Conservation (phyloP, 441 rosid genomes). For the Adansonia grandidieri region DNA sequence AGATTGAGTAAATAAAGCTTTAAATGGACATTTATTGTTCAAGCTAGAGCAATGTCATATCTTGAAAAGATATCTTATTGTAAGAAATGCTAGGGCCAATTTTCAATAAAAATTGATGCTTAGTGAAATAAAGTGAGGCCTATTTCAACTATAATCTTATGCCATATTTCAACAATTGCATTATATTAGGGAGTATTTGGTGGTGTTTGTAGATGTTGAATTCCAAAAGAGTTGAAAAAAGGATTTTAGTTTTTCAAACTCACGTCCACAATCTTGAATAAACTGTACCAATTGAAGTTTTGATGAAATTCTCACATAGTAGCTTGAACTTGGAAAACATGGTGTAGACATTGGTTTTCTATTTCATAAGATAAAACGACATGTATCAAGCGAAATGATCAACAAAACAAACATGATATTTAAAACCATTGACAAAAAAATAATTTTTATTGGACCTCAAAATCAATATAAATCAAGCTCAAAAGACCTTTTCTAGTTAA, state of each 20-base stretch:
- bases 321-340: not conserved
- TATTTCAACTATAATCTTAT: not conserved
- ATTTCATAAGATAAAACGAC: not conserved
- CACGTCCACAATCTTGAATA: not conserved
- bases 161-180: not conserved
- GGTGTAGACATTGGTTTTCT: not conserved
- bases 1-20: no score
- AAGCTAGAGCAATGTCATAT: no score
- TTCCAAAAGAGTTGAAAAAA: not conserved
- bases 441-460: no score
- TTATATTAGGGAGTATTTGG: not conserved
- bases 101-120: not conserved
- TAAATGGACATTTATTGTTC: no score
- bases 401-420: no score
- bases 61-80: no score
- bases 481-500: no score
- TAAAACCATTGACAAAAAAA: not conserved
- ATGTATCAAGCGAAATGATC: not conserved
- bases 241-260: not conserved
- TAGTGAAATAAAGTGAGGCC: not conserved
- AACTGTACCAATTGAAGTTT: no score
- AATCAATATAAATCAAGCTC: no score
- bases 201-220: not conserved
- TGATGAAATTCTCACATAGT: not conserved
- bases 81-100: no score